These are phyloP conservation scores for Pseudocercospora cruenta DNA, from an alignment of 2,329 filamentous ascomycete species.

Conservation along the genomic window DNA sequence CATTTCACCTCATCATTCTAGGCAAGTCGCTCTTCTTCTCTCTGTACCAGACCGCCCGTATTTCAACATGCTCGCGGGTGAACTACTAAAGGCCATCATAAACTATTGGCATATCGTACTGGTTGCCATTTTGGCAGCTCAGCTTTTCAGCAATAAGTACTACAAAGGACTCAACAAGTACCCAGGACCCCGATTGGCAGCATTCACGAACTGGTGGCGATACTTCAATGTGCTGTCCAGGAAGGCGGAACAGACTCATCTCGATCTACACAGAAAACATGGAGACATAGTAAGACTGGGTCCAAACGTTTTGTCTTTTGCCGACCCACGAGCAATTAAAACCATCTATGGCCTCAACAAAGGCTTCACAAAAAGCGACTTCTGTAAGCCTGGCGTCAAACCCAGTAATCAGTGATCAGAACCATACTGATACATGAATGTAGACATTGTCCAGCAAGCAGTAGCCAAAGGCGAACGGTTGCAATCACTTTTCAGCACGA, in stretches of 20 bases:
- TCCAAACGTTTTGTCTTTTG: conserved; percentile 74
- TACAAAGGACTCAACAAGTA: conserved; percentile 67
- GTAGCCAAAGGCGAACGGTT: conserved; percentile 69
- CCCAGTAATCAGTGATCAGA: not conserved
- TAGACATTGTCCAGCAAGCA: conserved; percentile 72
- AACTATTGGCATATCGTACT: conserved; percentile 49
- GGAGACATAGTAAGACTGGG: conserved; percentile 76
- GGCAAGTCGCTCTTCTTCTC: not conserved
- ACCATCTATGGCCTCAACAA: conserved; percentile 82
- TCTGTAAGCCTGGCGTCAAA: conserved; percentile 49
- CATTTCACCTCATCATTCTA: not conserved
- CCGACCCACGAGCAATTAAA: conserved; percentile 72
- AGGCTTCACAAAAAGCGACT: conserved; percentile 78
- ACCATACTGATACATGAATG: not conserved
- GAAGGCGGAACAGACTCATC: conserved; percentile 69
- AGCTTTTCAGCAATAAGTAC: conserved; percentile 51
- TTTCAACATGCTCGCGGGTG: conserved; percentile 38
- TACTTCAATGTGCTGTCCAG: conserved; percentile 69
- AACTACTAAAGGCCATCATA: conserved; percentile 33
- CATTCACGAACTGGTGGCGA: conserved; percentile 73
- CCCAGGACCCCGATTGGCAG: conserved; percentile 72
- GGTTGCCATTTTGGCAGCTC: conserved; percentile 35
- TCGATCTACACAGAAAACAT: conserved; percentile 69
- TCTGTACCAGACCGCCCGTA: not conserved
- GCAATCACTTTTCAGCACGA: conserved; percentile 75